Conservation (phyloP, 2,329 filamentous ascomycete species). For the Colletotrichum sp. region DNA sequence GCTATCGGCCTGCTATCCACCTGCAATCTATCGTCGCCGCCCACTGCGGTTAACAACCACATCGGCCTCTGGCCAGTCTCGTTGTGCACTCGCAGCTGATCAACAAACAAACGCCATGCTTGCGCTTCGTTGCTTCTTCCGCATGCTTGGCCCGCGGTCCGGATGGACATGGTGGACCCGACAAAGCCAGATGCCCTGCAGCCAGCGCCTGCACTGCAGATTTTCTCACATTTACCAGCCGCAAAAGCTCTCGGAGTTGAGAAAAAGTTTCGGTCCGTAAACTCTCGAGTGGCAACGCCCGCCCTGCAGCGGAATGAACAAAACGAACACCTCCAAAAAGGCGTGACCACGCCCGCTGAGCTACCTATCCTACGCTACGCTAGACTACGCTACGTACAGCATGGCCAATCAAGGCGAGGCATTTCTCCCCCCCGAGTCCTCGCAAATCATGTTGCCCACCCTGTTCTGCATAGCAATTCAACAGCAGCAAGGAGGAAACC, state of each 20-base stretch:
- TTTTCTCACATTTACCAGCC: neutral
- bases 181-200: neutral
- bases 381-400: neutral
- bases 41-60: neutral
- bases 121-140: neutral
- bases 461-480: constrained; percentile 2
- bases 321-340: neutral
- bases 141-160: neutral
- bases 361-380: neutral
- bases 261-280: neutral
- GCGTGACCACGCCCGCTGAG: neutral
- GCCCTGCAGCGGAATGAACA: neutral
- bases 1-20: neutral
- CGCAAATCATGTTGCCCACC: neutral
- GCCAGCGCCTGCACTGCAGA: neutral
- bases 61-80: neutral
- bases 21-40: neutral
- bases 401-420: neutral
- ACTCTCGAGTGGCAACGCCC: neutral
- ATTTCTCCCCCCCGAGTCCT: neutral
- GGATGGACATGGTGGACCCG: neutral
- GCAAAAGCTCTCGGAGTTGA: neutral
- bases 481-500: neutral
- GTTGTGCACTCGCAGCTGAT: neutral
- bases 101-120: constrained; percentile 4